These are phyloP conservation scores for Penicillium corylophilum DNA, from an alignment of 2,329 filamentous ascomycete genomes.

Conservation along the genomic window DNA sequence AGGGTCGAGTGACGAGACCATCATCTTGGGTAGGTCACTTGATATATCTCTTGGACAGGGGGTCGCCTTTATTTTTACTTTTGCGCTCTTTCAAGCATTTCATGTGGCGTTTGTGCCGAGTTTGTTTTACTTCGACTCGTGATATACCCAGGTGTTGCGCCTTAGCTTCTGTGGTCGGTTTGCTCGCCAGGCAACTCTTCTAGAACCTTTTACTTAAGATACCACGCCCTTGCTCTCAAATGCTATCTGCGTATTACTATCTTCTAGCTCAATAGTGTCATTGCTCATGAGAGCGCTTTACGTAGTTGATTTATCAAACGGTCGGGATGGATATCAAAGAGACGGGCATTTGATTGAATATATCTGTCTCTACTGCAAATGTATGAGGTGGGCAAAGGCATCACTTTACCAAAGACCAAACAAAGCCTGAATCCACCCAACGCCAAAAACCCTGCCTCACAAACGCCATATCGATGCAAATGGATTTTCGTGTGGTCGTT, in stretches of 20 bases:
- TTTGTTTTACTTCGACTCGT: conserved; percentile 13
- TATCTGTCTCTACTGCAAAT: background rate
- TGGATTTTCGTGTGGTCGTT: background rate
- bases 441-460: background rate
- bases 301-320: background rate
- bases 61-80: conserved; percentile 1
- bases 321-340: too few species aligned
- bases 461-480: conserved; percentile 17
- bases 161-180: conserved; percentile 12
- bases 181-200: conserved; percentile 7
- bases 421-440: background rate
- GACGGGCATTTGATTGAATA: too few species aligned
- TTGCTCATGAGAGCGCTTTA: background rate
- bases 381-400: background rate
- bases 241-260: background rate
- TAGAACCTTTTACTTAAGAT: background rate
- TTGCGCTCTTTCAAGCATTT: conserved; percentile 1
- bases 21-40: too few species aligned
- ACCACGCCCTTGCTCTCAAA: background rate
- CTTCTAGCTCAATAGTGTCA: background rate
- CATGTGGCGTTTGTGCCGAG: conserved; percentile 11
- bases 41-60: background rate
- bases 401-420: background rate
- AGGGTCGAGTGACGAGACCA: background rate
- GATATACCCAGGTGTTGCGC: conserved; percentile 17